phyloP scores from a whole-genome alignment of 306 rosid species.

The barrel medic (Medicago truncatula) region MtrunA17r5.0-ANR NC_053048.1:3266501-3267000 shows the following conservation, averaged over 20 bases:
- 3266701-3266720: conserved; percentile 3
- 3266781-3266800: too few species aligned
- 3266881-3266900: too few species aligned
- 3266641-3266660: conserved; percentile 37
- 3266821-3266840: too few species aligned
- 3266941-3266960: too few species aligned
- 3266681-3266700: conserved; percentile 34
- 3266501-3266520: conserved; percentile 47
- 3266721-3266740: not conserved
- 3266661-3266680: conserved; percentile 39
- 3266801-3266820: too few species aligned
- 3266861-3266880: too few species aligned
- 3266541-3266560: conserved; percentile 39
- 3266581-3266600: conserved; percentile 14
- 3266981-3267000: conserved; percentile 73
- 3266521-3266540: conserved; percentile 37
- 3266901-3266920: too few species aligned
- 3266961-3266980: too few species aligned
- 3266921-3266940: too few species aligned
- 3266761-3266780: too few species aligned
- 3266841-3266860: too few species aligned
- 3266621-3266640: conserved; percentile 41
- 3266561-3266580: not conserved
- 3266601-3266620: conserved; percentile 41
- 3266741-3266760: too few species aligned